Conservation (phyloP, 495 filamentous ascomycete species). For the Haplographium delicatum region DNA sequence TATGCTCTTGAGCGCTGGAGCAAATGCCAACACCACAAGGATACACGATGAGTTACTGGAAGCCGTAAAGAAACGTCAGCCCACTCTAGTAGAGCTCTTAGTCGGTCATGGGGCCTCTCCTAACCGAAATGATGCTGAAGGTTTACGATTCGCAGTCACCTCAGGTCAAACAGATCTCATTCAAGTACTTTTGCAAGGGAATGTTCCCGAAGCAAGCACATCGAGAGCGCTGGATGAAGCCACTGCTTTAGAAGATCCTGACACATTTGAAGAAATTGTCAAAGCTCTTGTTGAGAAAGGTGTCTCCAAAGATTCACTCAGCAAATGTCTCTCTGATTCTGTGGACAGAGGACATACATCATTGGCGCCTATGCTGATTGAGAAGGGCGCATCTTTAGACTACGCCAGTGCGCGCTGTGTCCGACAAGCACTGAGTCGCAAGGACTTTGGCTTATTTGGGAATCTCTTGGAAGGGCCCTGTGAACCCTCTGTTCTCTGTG, state of each 20-base stretch:
- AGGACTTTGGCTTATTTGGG: not conserved
- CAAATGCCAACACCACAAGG: not conserved
- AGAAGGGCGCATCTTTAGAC: not conserved
- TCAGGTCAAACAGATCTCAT: not conserved
- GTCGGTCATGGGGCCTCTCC: not conserved
- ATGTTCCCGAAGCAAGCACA: conserved; percentile 1
- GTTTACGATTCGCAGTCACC: not conserved
- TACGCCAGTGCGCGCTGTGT: conserved; percentile 1
- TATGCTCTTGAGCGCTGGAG: not conserved
- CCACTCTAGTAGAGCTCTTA: not conserved
- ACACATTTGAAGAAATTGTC: conserved; percentile 1
- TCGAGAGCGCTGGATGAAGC: not conserved
- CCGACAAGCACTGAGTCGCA: conserved; percentile 2
- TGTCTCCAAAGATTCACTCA: not conserved
- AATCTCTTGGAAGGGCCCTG: not conserved
- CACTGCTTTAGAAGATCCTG: not conserved
- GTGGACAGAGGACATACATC: not conserved
- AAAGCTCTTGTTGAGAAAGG: conserved; percentile 1
- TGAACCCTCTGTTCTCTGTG: not conserved
- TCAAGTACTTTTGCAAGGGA: not conserved
- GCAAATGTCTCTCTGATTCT: conserved; percentile 3
- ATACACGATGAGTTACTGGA: conserved; percentile 1
- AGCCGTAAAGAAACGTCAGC: not conserved
- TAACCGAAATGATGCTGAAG: conserved; percentile 1
- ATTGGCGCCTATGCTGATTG: not conserved